Evolutionary conservation across 2,329 filamentous ascomycete genomes (phyloP).

Genomic region (Stachybotrys elegans): DNA sequence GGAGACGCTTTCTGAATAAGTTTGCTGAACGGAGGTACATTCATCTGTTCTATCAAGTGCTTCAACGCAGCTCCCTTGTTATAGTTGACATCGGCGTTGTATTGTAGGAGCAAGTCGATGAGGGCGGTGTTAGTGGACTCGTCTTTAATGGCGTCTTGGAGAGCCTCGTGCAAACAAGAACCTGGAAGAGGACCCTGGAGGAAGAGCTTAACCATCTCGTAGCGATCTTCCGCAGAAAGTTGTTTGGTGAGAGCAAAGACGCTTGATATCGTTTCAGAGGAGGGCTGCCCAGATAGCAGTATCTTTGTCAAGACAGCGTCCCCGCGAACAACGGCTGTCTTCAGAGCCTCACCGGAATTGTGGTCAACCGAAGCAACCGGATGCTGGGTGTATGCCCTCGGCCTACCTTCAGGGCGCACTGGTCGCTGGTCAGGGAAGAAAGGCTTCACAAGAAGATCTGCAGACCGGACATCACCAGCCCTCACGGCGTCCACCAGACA

Average conservation of each 20-base stretch:
- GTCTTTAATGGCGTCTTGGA: constrained; percentile 49
- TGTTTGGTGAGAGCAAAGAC: constrained; percentile 44
- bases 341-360: constrained; percentile 45
- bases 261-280: constrained; percentile 38
- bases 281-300: constrained; percentile 43
- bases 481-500: constrained; percentile 45
- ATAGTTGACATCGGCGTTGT: constrained; percentile 50
- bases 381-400: constrained; percentile 29
- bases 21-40: constrained; percentile 38
- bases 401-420: constrained; percentile 20
- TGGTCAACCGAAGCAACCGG: constrained; percentile 48
- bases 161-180: constrained; percentile 39
- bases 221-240: constrained; percentile 37
- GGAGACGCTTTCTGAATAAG: constrained; percentile 42
- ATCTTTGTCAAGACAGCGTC: constrained; percentile 38
- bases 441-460: constrained; percentile 44
- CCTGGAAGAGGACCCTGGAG: constrained; percentile 43
- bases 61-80: constrained; percentile 45
- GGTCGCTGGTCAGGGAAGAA: constrained; percentile 33
- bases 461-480: constrained; percentile 40
- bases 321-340: constrained; percentile 40
- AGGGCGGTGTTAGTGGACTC: constrained; percentile 40
- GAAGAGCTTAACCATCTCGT: constrained; percentile 45
- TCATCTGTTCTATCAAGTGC: constrained; percentile 42
- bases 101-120: constrained; percentile 45